These are phyloP conservation scores for Clonostachys rhizophaga DNA, from an alignment of 2,329 filamentous ascomycete genomes.

Conservation along the genomic window DNA sequence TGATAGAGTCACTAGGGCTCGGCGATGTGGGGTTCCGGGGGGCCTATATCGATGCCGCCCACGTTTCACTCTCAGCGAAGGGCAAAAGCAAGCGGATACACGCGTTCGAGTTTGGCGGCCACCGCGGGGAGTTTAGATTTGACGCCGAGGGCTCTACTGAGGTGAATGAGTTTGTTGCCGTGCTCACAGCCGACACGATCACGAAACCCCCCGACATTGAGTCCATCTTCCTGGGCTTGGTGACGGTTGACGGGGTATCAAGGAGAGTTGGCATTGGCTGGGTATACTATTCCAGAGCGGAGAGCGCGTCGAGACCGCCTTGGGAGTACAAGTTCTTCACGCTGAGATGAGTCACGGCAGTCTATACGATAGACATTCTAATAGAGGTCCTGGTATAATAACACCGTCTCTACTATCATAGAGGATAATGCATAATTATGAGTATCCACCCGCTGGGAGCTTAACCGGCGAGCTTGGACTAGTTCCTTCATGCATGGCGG, in stretches of 20 bases:
- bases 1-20: neutral
- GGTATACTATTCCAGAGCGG: constrained; percentile 2
- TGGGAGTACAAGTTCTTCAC: constrained; percentile 4
- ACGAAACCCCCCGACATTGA: constrained; percentile 1
- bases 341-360: neutral
- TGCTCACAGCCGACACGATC: constrained; percentile 6
- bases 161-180: constrained; percentile 3
- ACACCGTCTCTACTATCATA: too few species aligned
- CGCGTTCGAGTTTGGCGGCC: neutral
- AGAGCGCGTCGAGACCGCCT: neutral
- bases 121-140: constrained; percentile 5
- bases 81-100: neutral
- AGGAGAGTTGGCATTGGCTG: constrained; percentile 2
- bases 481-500: too few species aligned
- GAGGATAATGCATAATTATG: too few species aligned
- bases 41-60: neutral
- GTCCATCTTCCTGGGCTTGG: constrained; percentile 4
- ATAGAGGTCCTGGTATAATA: too few species aligned
- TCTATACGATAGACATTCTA: too few species aligned
- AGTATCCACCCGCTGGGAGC: too few species aligned
- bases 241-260: constrained; percentile 1
- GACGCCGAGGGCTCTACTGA: constrained; percentile 1
- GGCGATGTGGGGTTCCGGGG: constrained; percentile 1
- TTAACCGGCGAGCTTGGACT: too few species aligned
- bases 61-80: neutral